These are phyloP conservation scores for Pseudodiploospora longispora DNA, from an alignment of 2,329 filamentous ascomycete species.

Conservation along the genomic window DNA sequence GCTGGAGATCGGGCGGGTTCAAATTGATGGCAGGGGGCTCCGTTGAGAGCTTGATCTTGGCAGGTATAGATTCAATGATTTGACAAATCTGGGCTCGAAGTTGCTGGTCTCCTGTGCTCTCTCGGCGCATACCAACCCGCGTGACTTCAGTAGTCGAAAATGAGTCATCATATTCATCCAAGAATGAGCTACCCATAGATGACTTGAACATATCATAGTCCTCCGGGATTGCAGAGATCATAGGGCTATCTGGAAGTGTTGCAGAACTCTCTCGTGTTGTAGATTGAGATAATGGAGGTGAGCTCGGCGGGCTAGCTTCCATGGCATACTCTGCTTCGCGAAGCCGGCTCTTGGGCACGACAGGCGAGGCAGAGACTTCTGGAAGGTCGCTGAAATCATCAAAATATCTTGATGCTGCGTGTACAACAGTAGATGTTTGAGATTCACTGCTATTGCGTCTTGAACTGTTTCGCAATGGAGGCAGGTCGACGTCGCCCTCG, in stretches of 20 bases:
- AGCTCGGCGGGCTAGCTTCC: slow-evolving; percentile 39
- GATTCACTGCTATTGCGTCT: slow-evolving; percentile 25
- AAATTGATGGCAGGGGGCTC: slow-evolving; percentile 43
- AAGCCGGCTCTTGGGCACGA: slow-evolving; percentile 19
- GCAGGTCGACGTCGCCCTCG: slow-evolving; percentile 26
- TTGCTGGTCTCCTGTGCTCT: slow-evolving; percentile 51
- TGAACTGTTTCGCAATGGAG: slow-evolving; percentile 23
- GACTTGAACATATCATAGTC: slow-evolving; percentile 32
- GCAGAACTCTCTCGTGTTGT: slow-evolving; percentile 19
- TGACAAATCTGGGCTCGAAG: slow-evolving; percentile 74
- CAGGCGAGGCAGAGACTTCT: slow-evolving; percentile 37
- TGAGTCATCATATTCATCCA: slow-evolving; percentile 39
- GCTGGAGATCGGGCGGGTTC: slow-evolving; percentile 50
- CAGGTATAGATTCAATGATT: slow-evolving; percentile 69
- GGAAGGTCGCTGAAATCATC: slow-evolving; percentile 32
- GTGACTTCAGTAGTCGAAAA: slow-evolving; percentile 23
- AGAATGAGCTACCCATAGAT: slow-evolving; percentile 34
- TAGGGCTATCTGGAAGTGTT: slow-evolving; percentile 38
- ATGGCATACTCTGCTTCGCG: slow-evolving; percentile 27
- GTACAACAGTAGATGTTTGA: slow-evolving; percentile 31
- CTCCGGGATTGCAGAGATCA: slow-evolving; percentile 32
- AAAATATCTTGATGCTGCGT: slow-evolving; percentile 29
- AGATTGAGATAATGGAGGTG: slow-evolving; percentile 29
- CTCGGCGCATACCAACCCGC: slow-evolving; percentile 17
- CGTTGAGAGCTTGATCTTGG: slow-evolving; percentile 65